phyloP scores from a whole-genome alignment of 257 asterid species.

The Solanum chiquidenum region DNA sequence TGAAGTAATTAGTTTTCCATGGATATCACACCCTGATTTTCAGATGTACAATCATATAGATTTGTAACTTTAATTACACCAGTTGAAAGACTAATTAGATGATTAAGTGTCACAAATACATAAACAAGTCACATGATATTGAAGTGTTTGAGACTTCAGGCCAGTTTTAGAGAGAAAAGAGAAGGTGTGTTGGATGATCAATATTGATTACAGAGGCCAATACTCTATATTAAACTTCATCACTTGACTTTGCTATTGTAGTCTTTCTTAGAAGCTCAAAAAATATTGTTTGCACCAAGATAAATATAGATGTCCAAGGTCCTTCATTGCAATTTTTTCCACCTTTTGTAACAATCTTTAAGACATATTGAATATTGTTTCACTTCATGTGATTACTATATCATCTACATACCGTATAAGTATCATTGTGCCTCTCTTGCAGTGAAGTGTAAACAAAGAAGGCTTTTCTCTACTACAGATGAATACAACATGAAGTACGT shows the following conservation, averaged over 20 bases:
- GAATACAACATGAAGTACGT: no score
- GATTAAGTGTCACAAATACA: neutral
- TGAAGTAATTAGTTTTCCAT: neutral
- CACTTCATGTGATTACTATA: neutral
- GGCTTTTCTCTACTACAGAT: neutral
- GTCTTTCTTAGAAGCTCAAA: neutral
- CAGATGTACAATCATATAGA: neutral
- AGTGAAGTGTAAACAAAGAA: neutral
- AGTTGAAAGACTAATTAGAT: neutral
- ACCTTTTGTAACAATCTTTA: neutral
- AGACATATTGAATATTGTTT: neutral
- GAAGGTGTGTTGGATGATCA: neutral
- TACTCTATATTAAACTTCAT: neutral
- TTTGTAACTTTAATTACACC: neutral
- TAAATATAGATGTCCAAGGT: neutral
- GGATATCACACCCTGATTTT: neutral
- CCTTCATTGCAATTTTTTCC: neutral
- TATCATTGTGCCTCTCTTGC: neutral
- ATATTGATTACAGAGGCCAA: neutral
- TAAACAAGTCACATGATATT: neutral
- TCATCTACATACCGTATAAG: neutral
- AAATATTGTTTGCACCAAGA: neutral
- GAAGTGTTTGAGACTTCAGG: neutral
- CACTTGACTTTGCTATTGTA: neutral
- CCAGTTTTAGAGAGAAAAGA: neutral